Conservation (phyloP, 1,139 yeast genomes). For the Yamadazyma sp. region DNA sequence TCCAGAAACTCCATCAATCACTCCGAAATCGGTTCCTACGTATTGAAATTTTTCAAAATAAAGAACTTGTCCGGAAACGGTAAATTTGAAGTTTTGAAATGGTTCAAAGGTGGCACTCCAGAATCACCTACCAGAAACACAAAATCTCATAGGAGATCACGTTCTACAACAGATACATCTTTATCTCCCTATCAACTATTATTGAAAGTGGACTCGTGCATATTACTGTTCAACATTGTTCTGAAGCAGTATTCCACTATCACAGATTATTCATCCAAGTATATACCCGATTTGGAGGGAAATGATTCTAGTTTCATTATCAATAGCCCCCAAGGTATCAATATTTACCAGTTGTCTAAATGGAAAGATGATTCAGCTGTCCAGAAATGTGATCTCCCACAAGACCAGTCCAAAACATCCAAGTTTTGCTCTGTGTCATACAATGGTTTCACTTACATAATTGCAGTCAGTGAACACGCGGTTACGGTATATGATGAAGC, state of each 20-base stretch:
- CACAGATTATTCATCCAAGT: conserved; percentile 11
- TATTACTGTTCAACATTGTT: conserved; percentile 15
- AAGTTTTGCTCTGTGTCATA: neutral
- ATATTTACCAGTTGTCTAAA: conserved; percentile 6
- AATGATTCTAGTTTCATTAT: conserved; percentile 9
- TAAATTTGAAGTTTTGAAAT: conserved; percentile 18
- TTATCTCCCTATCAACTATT: conserved; percentile 15
- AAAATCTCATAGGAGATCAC: conserved; percentile 1
- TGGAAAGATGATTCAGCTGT: neutral
- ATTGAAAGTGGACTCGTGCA: conserved; percentile 14
- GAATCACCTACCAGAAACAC: conserved; percentile 5
- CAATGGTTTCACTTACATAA: neutral
- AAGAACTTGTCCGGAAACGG: conserved; percentile 10
- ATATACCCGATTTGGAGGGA: conserved; percentile 8
- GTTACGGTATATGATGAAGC: neutral
- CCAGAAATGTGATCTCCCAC: neutral
- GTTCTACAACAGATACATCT: conserved; percentile 10
- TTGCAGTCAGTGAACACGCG: neutral
- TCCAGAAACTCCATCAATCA: conserved; percentile 10
- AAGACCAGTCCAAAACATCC: neutral
- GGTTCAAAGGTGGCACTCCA: conserved; percentile 16
- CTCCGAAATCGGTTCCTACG: conserved; percentile 20
- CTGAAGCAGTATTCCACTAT: conserved; percentile 13
- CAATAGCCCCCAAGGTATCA: conserved; percentile 7
- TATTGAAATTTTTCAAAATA: conserved; percentile 18